Evolutionary conservation across 805 yeast genomes (phyloP), one percentile per base, ranked within the genome.

Genomic region (Hanseniaspora singularis): DNA sequence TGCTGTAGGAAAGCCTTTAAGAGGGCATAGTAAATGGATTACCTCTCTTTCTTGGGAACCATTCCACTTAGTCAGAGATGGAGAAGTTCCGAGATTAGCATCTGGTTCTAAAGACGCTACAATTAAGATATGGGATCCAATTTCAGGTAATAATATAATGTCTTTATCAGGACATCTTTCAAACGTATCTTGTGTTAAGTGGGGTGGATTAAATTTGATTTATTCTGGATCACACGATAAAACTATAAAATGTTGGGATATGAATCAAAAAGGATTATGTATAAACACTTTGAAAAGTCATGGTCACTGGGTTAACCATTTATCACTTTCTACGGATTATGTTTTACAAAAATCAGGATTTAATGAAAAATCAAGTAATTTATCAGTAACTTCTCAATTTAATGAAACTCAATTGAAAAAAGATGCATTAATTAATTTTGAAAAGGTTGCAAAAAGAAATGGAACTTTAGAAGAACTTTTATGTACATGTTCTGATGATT

Each of bases 291-390:
- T 92, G 53, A 79, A 79, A 60, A 74, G 92, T 37, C 98, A 92
- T 61, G 96, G 94, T 1, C 98, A 92, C 65, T 92, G 98, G 98
- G 92, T 92, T 40, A 92, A 92, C 61, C 97, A 89, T 64, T 68
- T 92, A 50, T 82, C 96, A 0, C 67, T 92, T 36, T 83, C 95
- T 1, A 89, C 97, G 0, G 98, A 92, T 57, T 81, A 79, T 59
- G 94, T 79, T 0, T 66, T 92, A 46, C 69, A 96, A 55, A 73
- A 81, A 53, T 97, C 98, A 8, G 86, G 95, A 0, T 89, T 75
- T 57, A 96, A 87, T 58, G 86, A 84, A 54, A 73, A 72, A 20
- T 79, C 79, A 31, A 61, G 52, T 11, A 57, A 57, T 33, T 74
- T 77, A 22, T 51, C 62, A 4, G 54, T 65, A 38, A 70, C 62